phyloP scores from a whole-genome alignment of 192 early-diverging fungal genomes.

The Pecoramyces ruminantium region DNA sequence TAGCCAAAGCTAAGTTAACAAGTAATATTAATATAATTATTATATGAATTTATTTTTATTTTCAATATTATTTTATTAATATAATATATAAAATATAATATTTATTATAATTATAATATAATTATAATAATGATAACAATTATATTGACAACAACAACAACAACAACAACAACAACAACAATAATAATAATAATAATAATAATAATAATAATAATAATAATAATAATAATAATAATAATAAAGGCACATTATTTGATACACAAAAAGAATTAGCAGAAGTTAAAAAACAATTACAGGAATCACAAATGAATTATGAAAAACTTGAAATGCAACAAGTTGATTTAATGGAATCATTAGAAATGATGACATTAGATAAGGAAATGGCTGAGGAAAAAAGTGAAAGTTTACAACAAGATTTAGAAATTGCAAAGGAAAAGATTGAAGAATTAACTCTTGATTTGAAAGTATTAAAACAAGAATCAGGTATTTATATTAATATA shows the following conservation, averaged over 20 bases:
- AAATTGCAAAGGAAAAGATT: constrained; percentile 55
- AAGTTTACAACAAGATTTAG: constrained; percentile 50
- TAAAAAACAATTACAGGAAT: constrained; percentile 34
- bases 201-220: too few relatives aligned
- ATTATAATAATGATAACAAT: too few relatives aligned
- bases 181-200: too few relatives aligned
- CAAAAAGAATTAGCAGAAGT: constrained; percentile 55
- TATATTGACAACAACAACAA: too few relatives aligned
- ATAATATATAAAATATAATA: too few relatives aligned
- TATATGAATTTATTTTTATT: too few relatives aligned
- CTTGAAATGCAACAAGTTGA: constrained; percentile 55
- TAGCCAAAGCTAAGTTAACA: neutral
- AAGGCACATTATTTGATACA: constrained; percentile 44
- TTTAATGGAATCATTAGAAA: constrained; percentile 60
- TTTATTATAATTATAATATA: too few relatives aligned
- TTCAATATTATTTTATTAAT: too few relatives aligned
- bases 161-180: too few relatives aligned
- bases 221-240: too few relatives aligned
- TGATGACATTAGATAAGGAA: constrained; percentile 77
- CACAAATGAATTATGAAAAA: constrained; percentile 36
- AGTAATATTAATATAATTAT: neutral
- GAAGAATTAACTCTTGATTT: constrained; percentile 58
- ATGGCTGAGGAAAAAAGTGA: constrained; percentile 79
- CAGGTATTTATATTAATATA: constrained; percentile 9
- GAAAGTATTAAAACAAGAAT: constrained; percentile 46